phyloP scores from a whole-genome alignment of 371 early-diverging fungal genomes.

The Saksenaea oblongispora region DNA sequence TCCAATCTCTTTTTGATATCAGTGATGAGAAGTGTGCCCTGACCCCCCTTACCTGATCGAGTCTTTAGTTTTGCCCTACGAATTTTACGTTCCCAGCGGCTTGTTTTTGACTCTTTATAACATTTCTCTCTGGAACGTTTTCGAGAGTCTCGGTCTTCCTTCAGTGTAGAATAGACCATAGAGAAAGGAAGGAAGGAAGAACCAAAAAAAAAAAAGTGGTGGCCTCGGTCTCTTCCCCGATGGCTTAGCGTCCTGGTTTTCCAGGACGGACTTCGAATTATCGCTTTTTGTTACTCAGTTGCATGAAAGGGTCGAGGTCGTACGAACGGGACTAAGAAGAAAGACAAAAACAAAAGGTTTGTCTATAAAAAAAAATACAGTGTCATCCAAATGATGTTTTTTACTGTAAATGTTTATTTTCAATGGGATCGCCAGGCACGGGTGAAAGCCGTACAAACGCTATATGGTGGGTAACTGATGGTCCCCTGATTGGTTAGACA shows the following conservation, averaged over 20 bases:
- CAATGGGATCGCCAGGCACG: no score
- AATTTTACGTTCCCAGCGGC: constrained; percentile 43
- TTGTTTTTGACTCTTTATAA: constrained; percentile 18
- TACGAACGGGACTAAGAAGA: neutral
- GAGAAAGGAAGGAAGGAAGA: neutral
- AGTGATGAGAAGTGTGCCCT: neutral
- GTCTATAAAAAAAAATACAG: no score
- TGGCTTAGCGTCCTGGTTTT: constrained; percentile 5
- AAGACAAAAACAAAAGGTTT: neutral
- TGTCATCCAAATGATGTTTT: no score
- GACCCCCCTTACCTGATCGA: constrained; percentile 45
- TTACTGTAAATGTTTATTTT: neutral
- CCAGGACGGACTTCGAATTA: constrained; percentile 15
- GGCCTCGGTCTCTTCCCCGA: neutral
- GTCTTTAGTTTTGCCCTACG: constrained; percentile 48
- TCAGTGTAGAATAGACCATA: neutral
- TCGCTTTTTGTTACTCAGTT: neutral
- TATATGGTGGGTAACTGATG: no score
- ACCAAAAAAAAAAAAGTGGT: neutral
- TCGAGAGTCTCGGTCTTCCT: no score
- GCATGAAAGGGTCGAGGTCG: neutral
- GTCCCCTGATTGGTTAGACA: neutral
- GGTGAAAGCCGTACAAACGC: no score
- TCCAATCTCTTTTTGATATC: constrained; percentile 45
- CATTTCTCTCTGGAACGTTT: constrained; percentile 3